Evolutionary conservation across 140 eudicot genomes (phyloP).

Genomic region (Anethum foeniculum): DNA sequence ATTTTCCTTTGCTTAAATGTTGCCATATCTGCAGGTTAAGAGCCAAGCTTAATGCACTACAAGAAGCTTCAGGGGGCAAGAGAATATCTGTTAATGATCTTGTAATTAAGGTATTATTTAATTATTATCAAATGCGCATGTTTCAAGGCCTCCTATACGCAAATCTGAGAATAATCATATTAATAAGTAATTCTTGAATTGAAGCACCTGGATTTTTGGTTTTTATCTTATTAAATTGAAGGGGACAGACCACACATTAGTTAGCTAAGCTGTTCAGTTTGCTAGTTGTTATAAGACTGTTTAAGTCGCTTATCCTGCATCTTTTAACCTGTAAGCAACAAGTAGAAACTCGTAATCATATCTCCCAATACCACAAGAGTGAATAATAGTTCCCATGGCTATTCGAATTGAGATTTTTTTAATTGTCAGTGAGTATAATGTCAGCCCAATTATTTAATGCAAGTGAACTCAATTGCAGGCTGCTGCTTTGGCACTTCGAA

Average conservation of each 20-base stretch:
- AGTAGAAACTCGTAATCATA: background rate
- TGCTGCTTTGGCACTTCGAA: conserved; percentile 96
- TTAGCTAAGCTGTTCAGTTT: background rate
- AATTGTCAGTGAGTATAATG: background rate
- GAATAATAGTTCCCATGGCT: background rate
- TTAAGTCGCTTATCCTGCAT: background rate
- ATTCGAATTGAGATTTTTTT: background rate
- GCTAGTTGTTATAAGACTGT: background rate
- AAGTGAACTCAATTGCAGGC: conserved; percentile 47
- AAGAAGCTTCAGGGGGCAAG: conserved; percentile 98
- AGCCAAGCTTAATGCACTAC: conserved; percentile 52
- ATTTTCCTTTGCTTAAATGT: conserved; percentile 10
- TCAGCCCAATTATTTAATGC: background rate
- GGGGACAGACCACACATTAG: background rate
- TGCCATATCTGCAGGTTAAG: conserved; percentile 51
- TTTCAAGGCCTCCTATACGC: background rate
- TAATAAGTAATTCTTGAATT: background rate
- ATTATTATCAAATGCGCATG: background rate
- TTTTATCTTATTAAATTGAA: background rate
- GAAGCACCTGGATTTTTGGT: background rate
- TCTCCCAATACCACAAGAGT: background rate
- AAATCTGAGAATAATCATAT: background rate
- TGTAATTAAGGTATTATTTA: conserved; percentile 72
- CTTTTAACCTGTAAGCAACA: background rate
- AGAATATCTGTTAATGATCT: conserved; percentile 86